Conservation (phyloP, 371 early-diverging fungal genomes). For the Rhizopus sp. region DNA sequence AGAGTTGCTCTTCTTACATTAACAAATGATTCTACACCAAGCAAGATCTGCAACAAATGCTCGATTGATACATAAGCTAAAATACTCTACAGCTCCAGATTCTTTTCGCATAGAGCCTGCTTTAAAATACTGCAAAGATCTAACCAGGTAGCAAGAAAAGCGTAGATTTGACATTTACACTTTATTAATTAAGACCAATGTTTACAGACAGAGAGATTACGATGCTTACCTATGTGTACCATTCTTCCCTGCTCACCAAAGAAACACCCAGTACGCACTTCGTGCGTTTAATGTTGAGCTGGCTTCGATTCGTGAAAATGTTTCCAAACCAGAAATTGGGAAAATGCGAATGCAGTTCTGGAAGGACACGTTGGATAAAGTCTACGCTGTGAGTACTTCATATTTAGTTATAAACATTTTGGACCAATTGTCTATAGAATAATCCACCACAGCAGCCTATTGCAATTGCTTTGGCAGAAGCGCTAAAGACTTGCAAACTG, state of each 20-base stretch:
- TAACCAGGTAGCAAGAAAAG: slow-evolving; percentile 37
- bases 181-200: neutral
- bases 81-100: slow-evolving; percentile 2
- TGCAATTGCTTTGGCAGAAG: slow-evolving; percentile 55
- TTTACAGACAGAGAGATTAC: slow-evolving; percentile 67
- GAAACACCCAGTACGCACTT: slow-evolving; percentile 72
- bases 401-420: neutral
- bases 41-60: neutral
- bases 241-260: slow-evolving; percentile 69
- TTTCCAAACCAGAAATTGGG: slow-evolving; percentile 71
- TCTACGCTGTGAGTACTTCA: slow-evolving; percentile 56
- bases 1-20: neutral
- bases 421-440: slow-evolving; percentile 41
- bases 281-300: slow-evolving; percentile 90
- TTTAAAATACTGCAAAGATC: slow-evolving; percentile 40
- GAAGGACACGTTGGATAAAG: slow-evolving; percentile 75
- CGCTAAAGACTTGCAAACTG: slow-evolving; percentile 50
- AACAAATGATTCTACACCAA: neutral
- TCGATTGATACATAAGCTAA: neutral
- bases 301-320: slow-evolving; percentile 75
- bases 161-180: neutral
- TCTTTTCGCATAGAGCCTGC: slow-evolving; percentile 25
- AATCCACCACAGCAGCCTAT: slow-evolving; percentile 76
- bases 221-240: slow-evolving; percentile 76
- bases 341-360: slow-evolving; percentile 84